Evolutionary conservation across 331 rosid genomes (phyloP).

Genomic region (Prunus yedoensis): DNA sequence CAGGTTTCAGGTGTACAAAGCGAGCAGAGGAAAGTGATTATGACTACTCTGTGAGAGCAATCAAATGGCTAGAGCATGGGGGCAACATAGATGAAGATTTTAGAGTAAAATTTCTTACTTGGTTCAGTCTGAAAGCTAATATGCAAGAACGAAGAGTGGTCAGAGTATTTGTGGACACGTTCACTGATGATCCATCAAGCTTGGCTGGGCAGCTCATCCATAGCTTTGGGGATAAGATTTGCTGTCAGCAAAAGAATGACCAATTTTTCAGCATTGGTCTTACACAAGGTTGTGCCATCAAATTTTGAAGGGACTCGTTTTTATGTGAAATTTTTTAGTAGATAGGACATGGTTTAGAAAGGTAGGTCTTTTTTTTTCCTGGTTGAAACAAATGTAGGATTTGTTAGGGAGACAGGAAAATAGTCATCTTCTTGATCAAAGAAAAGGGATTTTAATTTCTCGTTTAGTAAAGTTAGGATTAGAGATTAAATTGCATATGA

Average conservation of each 20-base stretch:
- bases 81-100: conserved; percentile 68
- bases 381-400: not conserved
- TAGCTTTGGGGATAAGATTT: conserved; percentile 69
- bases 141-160: conserved; percentile 80
- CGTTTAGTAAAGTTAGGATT: not conserved
- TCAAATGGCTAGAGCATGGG: conserved; percentile 67
- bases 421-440: conserved; percentile 1
- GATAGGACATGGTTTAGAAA: conserved; percentile 21
- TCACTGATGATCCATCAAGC: conserved; percentile 83
- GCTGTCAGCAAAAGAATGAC: conserved; percentile 44
- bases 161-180: conserved; percentile 72
- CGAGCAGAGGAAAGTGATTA: conserved; percentile 57
- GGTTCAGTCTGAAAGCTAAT: conserved; percentile 93
- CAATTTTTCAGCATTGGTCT: conserved; percentile 23
- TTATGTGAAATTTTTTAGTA: conserved; percentile 19
- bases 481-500: not conserved
- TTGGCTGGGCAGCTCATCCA: conserved; percentile 80
- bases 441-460: not conserved
- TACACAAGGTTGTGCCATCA: conserved; percentile 38
- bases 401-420: not conserved
- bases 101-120: conserved; percentile 82
- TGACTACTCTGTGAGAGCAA: conserved; percentile 74
- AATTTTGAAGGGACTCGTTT: conserved; percentile 17
- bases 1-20: conserved; percentile 41
- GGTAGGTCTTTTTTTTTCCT: not conserved